Evolutionary conservation across 140 eudicot genomes (phyloP), one percentile per base, ranked within the genome.

Genomic region (Artemisia princeps): DNA sequence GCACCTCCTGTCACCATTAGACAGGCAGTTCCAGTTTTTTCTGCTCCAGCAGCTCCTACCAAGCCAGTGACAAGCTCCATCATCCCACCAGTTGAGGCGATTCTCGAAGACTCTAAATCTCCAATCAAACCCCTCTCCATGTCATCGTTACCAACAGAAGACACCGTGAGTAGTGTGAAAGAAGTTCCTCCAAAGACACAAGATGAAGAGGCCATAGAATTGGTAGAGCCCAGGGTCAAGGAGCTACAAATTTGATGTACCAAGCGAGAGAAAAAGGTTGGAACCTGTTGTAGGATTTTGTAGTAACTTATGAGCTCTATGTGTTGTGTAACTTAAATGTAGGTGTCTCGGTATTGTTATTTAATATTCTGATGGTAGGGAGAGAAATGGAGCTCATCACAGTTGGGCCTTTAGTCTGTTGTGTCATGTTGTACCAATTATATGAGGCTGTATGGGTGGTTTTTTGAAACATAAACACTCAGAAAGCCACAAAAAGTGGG

Each of bases 1-100:
- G 90, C 86, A 17, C 86, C 90, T 55, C 84, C 86, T 6, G 89
- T 83, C 42, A 78, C 80, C 57, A 37, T 80, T 11, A 78, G 86
- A 67, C 89, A 77, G 23, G 71, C 85, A 0, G 78, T 81, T 50
- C 84, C 88, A 8, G 83, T 64, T 64, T 80, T 60, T 53, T 63
- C 84, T 63, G 70, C 88, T 64, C 71, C 79, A 10, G 66, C 45
- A 42, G 49, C 58, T 42, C 78, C 73, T 17, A 67, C 40, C 12
- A 51, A 54, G 62, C 46, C 79, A 50, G 45, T n/a, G 26, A 10
- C 73, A 16, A 22, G 15, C 57, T 26, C 67, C 45, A 17, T 51
- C 7, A 6, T 30, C 49, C 52, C 72, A 60, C 63, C 64, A 22
- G 6, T 14, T 49, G 74, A 74, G 50, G 78, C 28, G 46, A 59